A percentile compares a stretch with the other conserved stretches of the same genome.
Conservation (phyloP, 108 stramenopile species). For the Pseudonitzschia pungens region DNA sequence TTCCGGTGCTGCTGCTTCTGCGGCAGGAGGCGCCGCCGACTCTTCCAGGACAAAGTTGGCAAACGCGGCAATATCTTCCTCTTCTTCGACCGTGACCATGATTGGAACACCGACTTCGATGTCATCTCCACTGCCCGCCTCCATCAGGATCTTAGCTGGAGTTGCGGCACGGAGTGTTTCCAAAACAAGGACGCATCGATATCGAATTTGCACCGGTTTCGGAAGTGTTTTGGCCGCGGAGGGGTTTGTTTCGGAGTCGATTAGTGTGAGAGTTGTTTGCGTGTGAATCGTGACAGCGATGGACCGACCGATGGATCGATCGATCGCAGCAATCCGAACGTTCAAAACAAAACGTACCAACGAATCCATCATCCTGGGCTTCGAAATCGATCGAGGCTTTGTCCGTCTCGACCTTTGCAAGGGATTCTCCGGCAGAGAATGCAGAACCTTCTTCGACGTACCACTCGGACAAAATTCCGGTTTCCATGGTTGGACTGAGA, state of each 20-base stretch:
- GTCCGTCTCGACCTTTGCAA: slow-evolving; percentile 98
- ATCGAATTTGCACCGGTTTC: too few species aligned
- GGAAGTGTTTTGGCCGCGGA: too few species aligned
- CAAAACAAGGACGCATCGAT: too few species aligned
- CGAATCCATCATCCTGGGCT: slow-evolving; percentile 93
- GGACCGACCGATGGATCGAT: too few species aligned
- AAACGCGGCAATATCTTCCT: slow-evolving; percentile 79
- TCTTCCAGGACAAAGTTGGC: slow-evolving; percentile 55
- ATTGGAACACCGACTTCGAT: slow-evolving; percentile 86
- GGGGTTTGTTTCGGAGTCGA: too few species aligned
- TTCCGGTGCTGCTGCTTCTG: slow-evolving; percentile 28
- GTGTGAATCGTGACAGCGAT: too few species aligned
- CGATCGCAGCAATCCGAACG: not conserved
- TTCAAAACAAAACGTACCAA: not conserved
- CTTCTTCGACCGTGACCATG: slow-evolving; percentile 91
- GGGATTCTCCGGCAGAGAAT: slow-evolving; percentile 88
- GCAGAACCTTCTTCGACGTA: slow-evolving; percentile 80
- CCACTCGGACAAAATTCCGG: slow-evolving; percentile 90
- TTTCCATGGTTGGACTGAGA: slow-evolving; percentile 93
- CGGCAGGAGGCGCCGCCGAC: slow-evolving; percentile 30
- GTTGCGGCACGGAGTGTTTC: too few species aligned
- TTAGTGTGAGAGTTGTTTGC: too few species aligned
- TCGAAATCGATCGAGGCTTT: slow-evolving; percentile 98
- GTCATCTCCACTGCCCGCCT: slow-evolving; percentile 71
- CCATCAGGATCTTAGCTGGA: slow-evolving; percentile 89